Conservation (phyloP, 2,329 filamentous ascomycete species). For the Colletotrichum cordylinicola region DNA sequence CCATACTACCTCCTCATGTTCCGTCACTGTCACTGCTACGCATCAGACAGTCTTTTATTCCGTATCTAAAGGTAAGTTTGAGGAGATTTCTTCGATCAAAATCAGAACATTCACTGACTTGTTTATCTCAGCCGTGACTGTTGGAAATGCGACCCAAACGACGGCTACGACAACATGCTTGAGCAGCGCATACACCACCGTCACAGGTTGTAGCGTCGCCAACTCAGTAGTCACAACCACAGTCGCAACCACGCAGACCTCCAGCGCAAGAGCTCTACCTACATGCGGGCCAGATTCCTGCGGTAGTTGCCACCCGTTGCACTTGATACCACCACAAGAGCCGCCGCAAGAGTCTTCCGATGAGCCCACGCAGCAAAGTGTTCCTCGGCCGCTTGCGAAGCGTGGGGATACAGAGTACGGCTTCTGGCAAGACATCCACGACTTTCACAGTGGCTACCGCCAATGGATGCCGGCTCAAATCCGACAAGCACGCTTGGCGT, state of each 20-base stretch:
- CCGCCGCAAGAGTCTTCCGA: not conserved
- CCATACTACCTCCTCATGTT: not conserved
- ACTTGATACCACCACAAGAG: not conserved
- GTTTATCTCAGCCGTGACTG: not conserved
- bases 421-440: not conserved
- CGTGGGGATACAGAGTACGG: not conserved
- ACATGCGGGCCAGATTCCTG: not conserved
- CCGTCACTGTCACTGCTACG: constrained; percentile 10
- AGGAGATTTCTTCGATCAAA: not conserved
- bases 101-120: not conserved
- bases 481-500: not conserved
- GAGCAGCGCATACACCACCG: not conserved
- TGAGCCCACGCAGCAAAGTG: not conserved
- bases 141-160: not conserved
- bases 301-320: not conserved
- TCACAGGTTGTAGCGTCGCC: constrained; percentile 8
- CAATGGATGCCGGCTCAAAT: not conserved
- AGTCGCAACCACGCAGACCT: not conserved
- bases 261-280: not conserved
- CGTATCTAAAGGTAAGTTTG: not conserved
- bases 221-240: not conserved
- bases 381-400: not conserved
- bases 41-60: constrained; percentile 13
- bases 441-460: not conserved
- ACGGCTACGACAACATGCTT: not conserved